These are phyloP conservation scores for Cairneyella variabilis DNA, from an alignment of 495 filamentous ascomycete species.

Conservation along the genomic window DNA sequence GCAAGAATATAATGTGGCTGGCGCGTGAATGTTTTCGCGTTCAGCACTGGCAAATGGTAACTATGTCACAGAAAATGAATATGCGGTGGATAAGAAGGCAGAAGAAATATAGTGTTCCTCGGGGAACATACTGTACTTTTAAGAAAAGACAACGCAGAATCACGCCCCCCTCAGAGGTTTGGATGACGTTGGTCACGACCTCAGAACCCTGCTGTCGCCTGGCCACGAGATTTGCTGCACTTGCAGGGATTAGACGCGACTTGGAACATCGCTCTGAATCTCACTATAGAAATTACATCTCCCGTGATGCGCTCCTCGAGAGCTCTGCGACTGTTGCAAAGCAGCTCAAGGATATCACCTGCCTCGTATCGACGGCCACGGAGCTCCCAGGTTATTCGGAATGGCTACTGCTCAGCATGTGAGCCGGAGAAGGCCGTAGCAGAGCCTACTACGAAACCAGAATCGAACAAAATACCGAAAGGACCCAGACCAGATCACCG, in stretches of 20 bases:
- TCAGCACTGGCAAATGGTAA: neutral
- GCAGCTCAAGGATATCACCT: conserved; percentile 7
- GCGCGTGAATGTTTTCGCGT: neutral
- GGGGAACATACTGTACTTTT: too few relatives aligned
- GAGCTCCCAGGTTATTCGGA: neutral
- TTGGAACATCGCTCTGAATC: too few relatives aligned
- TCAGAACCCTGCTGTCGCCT: conserved; percentile 5
- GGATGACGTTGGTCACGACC: conserved; percentile 2
- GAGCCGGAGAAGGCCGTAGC: neutral
- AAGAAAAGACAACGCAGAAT: conserved; percentile 1
- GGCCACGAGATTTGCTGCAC: neutral
- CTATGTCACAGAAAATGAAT: too few relatives aligned
- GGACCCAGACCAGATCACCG: conserved; percentile 58
- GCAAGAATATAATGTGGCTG: neutral
- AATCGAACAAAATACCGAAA: conserved; percentile 1
- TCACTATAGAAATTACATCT: conserved; percentile 2
- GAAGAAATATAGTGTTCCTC: too few relatives aligned
- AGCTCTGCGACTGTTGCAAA: conserved; percentile 16
- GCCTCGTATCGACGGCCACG: neutral
- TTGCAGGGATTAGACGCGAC: too few relatives aligned
- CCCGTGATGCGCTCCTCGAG: conserved; percentile 25
- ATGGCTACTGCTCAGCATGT: conserved; percentile 17
- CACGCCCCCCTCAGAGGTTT: neutral
- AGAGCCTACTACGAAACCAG: neutral
- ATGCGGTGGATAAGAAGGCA: neutral